These are phyloP conservation scores for Leishmania aethiopica DNA, from an alignment of 208 protist genomes.

Conservation along the genomic window DNA sequence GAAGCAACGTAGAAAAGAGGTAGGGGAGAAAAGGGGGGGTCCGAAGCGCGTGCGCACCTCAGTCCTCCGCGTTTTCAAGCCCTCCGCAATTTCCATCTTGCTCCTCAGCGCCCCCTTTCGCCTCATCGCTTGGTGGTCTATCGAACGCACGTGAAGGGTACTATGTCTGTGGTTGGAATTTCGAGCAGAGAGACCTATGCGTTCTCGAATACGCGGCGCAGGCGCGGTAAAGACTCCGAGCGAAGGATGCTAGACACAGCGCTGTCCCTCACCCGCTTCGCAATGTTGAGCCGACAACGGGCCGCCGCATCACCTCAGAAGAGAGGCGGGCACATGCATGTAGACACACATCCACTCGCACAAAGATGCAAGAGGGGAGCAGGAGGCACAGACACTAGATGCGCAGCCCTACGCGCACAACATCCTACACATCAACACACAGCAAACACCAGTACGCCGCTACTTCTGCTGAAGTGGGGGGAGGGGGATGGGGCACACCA, in stretches of 20 bases:
- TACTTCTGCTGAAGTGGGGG: neutral
- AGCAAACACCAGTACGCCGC: neutral
- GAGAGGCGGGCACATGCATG: neutral
- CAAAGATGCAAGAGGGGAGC: neutral
- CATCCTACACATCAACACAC: neutral
- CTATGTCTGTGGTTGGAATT: slow-evolving; percentile 63
- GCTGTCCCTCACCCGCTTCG: neutral
- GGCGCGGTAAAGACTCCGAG: neutral
- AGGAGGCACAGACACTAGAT: neutral
- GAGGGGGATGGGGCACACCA: neutral
- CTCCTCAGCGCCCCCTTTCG: neutral
- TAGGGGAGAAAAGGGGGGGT: neutral
- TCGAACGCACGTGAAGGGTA: slow-evolving; percentile 57
- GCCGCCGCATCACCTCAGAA: neutral
- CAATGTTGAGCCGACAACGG: neutral
- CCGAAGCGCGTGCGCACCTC: neutral
- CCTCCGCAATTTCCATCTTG: neutral
- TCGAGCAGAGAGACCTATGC: neutral
- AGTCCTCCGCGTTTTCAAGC: neutral
- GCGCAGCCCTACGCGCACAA: neutral
- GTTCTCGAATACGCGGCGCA: neutral
- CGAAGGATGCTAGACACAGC: neutral
- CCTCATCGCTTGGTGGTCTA: neutral
- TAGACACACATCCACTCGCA: neutral
- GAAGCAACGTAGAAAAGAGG: neutral